Conservation (phyloP, 116 monocot species). For the Iris pallida region DNA sequence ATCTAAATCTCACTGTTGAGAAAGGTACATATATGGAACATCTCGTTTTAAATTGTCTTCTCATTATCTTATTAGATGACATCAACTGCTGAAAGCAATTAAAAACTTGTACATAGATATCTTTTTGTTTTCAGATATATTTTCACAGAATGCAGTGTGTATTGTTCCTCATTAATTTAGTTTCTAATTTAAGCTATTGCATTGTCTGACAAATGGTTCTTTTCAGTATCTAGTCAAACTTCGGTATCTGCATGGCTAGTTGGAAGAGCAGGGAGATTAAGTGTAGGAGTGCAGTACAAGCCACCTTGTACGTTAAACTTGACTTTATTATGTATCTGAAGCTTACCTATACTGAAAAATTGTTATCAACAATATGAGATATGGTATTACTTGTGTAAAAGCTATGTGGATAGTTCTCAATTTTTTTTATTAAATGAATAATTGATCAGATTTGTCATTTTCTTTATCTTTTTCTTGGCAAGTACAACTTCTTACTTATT, state of each 20-base stretch:
- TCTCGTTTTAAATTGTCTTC: neutral
- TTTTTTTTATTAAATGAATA: neutral
- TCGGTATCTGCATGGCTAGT: constrained; percentile 81
- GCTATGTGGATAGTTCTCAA: neutral
- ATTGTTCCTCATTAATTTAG: neutral
- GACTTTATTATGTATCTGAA: neutral
- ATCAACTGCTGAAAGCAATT: constrained; percentile 1
- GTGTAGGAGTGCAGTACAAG: constrained; percentile 59
- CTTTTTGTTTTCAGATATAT: neutral
- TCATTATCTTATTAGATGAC: neutral
- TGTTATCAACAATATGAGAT: neutral
- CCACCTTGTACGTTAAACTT: constrained; percentile 51
- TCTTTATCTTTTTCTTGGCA: no score
- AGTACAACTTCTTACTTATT: no score
- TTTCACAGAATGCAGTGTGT: neutral
- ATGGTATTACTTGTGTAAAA: neutral
- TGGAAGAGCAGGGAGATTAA: constrained; percentile 61
- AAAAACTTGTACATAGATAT: neutral
- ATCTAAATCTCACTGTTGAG: neutral
- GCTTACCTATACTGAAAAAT: neutral
- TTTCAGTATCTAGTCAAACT: constrained; percentile 43
- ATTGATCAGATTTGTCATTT: no score
- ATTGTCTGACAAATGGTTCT: constrained; percentile 5
- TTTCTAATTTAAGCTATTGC: neutral
- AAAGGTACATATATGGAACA: neutral